Evolutionary conservation across 2,329 filamentous ascomycete species (phyloP).

Genomic region (Thielaviopsis euricoi): DNA sequence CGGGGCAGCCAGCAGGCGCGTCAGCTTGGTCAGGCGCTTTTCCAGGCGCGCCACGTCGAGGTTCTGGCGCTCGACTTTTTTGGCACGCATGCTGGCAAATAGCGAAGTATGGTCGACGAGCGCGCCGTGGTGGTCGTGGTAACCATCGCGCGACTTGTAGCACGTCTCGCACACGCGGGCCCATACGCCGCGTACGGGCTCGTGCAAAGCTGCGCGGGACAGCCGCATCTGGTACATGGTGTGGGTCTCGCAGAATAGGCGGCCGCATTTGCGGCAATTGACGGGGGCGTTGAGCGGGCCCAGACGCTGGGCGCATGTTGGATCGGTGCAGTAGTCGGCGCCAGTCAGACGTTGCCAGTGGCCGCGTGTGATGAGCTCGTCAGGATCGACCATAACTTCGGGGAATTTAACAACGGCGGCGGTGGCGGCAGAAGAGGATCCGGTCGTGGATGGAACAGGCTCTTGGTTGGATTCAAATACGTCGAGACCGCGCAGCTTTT

Average conservation of each 20-base stretch:
- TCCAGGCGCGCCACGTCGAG: conserved; percentile 81
- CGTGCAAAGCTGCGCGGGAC: conserved; percentile 73
- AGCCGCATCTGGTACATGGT: conserved; percentile 99
- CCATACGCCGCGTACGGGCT: conserved; percentile 82
- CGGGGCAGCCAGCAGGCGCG: conserved; percentile 61
- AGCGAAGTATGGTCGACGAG: conserved; percentile 53
- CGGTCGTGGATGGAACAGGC: conserved; percentile 16
- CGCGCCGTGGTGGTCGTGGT: conserved; percentile 71
- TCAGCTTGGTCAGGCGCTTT: conserved; percentile 80
- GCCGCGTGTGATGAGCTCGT: conserved; percentile 70
- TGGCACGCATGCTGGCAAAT: conserved; percentile 57
- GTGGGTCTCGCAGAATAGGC: conserved; percentile 89
- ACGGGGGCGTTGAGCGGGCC: conserved; percentile 63
- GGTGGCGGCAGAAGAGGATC: conserved; percentile 19
- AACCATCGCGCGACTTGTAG: conserved; percentile 89
- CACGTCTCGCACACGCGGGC: conserved; percentile 97
- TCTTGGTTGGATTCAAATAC: conserved; percentile 87
- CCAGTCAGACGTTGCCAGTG: conserved; percentile 75
- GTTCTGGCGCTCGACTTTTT: conserved; percentile 66
- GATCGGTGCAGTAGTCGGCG: conserved; percentile 73
- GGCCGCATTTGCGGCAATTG: conserved; percentile 86
- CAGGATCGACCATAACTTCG: conserved; percentile 49
- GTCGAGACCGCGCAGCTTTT: conserved; percentile 81
- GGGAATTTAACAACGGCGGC: conserved; percentile 20
- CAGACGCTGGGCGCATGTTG: conserved; percentile 63